Conservation (phyloP, 345 rosid genomes). For the Gossypium raimondii region DNA sequence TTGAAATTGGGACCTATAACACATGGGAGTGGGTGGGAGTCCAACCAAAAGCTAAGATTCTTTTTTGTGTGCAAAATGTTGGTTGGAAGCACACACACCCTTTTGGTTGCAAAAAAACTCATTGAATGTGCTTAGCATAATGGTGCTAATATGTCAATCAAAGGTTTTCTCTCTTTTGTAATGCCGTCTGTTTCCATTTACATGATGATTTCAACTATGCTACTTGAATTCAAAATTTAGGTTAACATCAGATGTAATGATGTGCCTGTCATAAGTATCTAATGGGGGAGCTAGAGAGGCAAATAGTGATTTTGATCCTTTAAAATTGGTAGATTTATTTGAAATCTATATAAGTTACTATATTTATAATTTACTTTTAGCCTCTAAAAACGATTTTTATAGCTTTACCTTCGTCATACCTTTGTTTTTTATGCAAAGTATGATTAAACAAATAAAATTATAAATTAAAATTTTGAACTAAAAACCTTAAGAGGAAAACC, state of each 20-base stretch:
- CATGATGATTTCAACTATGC: neutral
- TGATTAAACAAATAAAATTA: too few species aligned
- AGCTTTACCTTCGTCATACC: too few species aligned
- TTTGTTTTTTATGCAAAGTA: too few species aligned
- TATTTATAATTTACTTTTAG: too few species aligned
- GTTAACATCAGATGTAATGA: too few species aligned
- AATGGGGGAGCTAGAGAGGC: too few species aligned
- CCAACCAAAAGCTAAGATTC: constrained; percentile 50
- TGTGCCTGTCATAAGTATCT: too few species aligned
- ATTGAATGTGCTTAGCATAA: neutral
- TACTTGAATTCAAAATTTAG: neutral
- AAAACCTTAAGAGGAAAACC: neutral
- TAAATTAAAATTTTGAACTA: too few species aligned
- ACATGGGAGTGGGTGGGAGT: constrained; percentile 67
- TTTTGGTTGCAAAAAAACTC: constrained; percentile 13
- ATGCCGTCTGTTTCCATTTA: neutral
- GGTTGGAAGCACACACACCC: constrained; percentile 51
- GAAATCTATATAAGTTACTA: too few species aligned
- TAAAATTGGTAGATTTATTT: too few species aligned
- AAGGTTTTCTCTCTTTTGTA: neutral
- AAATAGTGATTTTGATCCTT: too few species aligned
- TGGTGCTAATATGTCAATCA: neutral
- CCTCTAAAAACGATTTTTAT: too few species aligned
- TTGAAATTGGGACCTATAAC: constrained; percentile 69
- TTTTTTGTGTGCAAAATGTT: constrained; percentile 36